Conservation (phyloP, 2,329 filamentous ascomycete genomes). For the Neurospora sp. region DNA sequence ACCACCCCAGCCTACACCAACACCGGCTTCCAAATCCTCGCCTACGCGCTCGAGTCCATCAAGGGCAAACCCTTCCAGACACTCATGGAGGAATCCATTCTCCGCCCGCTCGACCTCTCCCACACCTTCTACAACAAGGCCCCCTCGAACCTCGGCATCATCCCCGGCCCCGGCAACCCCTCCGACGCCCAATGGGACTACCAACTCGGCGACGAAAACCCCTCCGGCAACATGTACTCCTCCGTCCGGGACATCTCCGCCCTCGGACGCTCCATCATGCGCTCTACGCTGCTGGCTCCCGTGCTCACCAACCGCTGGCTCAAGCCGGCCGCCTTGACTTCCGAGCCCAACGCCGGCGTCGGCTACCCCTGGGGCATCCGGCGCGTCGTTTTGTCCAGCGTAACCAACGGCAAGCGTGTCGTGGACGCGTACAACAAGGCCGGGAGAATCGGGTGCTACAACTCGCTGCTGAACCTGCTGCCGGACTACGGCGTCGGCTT, state of each 20-base stretch:
- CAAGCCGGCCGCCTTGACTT: constrained; percentile 28
- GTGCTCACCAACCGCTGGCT: constrained; percentile 33
- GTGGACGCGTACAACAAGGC: constrained; percentile 22
- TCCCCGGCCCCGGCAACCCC: constrained; percentile 13
- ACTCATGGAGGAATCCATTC: constrained; percentile 22
- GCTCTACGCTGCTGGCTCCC: constrained; percentile 25
- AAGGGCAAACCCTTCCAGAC: constrained; percentile 22
- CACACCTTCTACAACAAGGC: constrained; percentile 18
- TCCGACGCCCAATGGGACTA: constrained; percentile 24
- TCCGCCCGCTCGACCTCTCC: constrained; percentile 23
- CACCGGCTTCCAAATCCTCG: constrained; percentile 26
- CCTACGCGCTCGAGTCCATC: constrained; percentile 30
- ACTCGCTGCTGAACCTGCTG: constrained; percentile 13
- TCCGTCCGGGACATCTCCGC: constrained; percentile 30
- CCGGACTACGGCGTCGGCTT: constrained; percentile 19
- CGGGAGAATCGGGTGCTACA: constrained; percentile 19
- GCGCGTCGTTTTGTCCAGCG: constrained; percentile 18
- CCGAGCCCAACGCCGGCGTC: constrained; percentile 27
- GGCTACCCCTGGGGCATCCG: constrained; percentile 36
- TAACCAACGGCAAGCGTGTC: constrained; percentile 18
- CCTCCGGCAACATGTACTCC: constrained; percentile 35
- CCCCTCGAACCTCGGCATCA: constrained; percentile 14
- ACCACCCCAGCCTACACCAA: constrained; percentile 26
- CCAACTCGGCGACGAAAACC: constrained; percentile 28
- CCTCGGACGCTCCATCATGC: constrained; percentile 34